Evolutionary conservation across 257 asterid genomes (phyloP).

Genomic region (Penstemon eatonii): DNA sequence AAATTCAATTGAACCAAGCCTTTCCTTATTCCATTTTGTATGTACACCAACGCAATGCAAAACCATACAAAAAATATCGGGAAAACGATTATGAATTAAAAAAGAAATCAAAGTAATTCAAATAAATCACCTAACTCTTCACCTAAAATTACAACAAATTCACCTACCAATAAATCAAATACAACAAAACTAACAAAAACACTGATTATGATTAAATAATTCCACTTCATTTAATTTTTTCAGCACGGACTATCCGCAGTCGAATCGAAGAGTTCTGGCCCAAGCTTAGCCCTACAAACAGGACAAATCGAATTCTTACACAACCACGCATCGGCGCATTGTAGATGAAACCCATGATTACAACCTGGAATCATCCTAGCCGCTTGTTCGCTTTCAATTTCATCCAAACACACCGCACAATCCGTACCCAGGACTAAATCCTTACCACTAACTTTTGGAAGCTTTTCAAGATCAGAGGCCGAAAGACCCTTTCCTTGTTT

Average conservation of each 20-base stretch:
- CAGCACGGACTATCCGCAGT: slow-evolving; percentile 54
- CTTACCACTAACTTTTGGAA: slow-evolving; percentile 59
- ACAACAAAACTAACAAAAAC: background rate
- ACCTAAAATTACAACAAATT: no score
- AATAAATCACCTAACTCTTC: no score
- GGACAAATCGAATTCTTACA: slow-evolving; percentile 66
- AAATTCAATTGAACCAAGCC: no score
- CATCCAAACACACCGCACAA: slow-evolving; percentile 85
- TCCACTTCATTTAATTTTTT: background rate
- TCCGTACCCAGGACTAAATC: slow-evolving; percentile 65
- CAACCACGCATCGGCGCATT: slow-evolving; percentile 81
- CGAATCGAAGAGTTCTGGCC: slow-evolving; percentile 47
- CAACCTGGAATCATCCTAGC: slow-evolving; percentile 79
- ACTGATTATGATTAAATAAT: no score
- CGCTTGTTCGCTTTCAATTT: slow-evolving; percentile 53
- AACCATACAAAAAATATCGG: no score
- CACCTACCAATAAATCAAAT: background rate
- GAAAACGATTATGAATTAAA: no score
- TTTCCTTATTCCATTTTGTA: no score
- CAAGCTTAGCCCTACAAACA: slow-evolving; percentile 61
- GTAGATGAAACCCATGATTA: slow-evolving; percentile 76
- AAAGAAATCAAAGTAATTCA: no score
- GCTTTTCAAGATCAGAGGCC: slow-evolving; percentile 61
- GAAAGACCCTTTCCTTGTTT: slow-evolving; percentile 49
- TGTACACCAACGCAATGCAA: no score